Conservation (phyloP, 257 asterid species). For the Capsicum chinense region DNA sequence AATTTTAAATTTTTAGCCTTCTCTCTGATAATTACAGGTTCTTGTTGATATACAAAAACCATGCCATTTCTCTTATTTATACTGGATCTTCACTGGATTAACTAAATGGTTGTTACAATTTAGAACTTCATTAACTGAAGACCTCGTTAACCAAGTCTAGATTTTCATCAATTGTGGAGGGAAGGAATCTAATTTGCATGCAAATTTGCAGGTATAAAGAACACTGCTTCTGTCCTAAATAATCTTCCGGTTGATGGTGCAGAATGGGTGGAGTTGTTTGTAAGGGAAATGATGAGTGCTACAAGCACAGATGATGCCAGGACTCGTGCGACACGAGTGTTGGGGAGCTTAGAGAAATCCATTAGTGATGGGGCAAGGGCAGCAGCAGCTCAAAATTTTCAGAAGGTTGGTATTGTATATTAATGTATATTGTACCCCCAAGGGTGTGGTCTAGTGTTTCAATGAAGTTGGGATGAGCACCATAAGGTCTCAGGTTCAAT, state of each 20-base stretch:
- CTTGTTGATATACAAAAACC: neutral
- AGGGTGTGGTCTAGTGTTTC: too few species aligned
- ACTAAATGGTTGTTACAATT: neutral
- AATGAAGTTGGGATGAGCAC: too few species aligned
- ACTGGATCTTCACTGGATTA: neutral
- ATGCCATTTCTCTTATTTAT: constrained; percentile 6
- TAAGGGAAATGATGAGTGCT: constrained; percentile 72
- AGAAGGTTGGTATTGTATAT: constrained; percentile 52
- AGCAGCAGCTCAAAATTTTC: constrained; percentile 57
- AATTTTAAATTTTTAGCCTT: neutral
- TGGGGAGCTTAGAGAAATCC: constrained; percentile 74
- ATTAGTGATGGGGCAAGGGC: constrained; percentile 51
- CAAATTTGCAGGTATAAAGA: constrained; percentile 42
- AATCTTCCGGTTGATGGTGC: constrained; percentile 68
- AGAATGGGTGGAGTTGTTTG: constrained; percentile 79
- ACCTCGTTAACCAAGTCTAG: neutral
- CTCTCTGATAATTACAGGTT: constrained; percentile 12
- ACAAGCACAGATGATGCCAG: constrained; percentile 78
- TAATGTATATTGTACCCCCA: neutral
- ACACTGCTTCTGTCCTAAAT: constrained; percentile 41
- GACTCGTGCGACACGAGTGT: constrained; percentile 57
- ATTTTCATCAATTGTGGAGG: neutral
- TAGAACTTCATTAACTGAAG: neutral
- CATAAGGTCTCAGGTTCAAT: too few species aligned
- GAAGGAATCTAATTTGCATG: neutral